Evolutionary conservation across 805 yeast genomes (phyloP), one percentile per base, ranked within the genome.

Genomic region (Candida parachauliodes): DNA sequence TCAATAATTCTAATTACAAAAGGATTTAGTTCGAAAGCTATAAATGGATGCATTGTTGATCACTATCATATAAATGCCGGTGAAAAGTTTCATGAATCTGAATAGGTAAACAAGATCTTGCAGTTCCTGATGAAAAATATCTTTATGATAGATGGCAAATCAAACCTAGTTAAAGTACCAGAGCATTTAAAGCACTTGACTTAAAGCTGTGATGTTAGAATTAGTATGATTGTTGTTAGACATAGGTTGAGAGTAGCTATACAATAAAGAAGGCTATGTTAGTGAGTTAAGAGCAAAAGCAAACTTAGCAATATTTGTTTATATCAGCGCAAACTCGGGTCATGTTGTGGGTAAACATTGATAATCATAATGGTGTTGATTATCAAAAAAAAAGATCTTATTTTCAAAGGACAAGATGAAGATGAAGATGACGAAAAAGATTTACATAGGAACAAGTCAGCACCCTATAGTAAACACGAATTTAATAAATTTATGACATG

Each of bases 271-370:
- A 41, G 79, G 79, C 11, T 79, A 74, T 48, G 54, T 60, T 2
- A 70, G 76, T 36, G 78, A 75, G 46, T 60, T 76, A 22, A 57
- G 76, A 34, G 76, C 80, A 8, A 74, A 73, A n/a, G n/a, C n/a
- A n/a, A n/a, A n/a, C 43, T 52, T 76, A 29, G 80, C 81, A 0
- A 53, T 76, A 1, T 46, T 49, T 23, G 49, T 75, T 3, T 72
- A 68, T 42, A 50, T 74, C 12, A 65, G 71, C 37, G 61, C 72
- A 4, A 58, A 60, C 31, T 52, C 51, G 1, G 72, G 72, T 2
- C 54, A 54, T 34, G 66, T 60, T 5, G 44, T 50, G 12, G 66
- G 69, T 1, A 46, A 48, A 14, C 66, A 60, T 37, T 57, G 68
- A 66, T 20, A 45, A 48, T 8, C 48, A 52, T 24, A 45, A 52